Evolutionary conservation across 1,284 basidiomycete species (phyloP).

Genomic region (Xerocomus nothofagi): DNA sequence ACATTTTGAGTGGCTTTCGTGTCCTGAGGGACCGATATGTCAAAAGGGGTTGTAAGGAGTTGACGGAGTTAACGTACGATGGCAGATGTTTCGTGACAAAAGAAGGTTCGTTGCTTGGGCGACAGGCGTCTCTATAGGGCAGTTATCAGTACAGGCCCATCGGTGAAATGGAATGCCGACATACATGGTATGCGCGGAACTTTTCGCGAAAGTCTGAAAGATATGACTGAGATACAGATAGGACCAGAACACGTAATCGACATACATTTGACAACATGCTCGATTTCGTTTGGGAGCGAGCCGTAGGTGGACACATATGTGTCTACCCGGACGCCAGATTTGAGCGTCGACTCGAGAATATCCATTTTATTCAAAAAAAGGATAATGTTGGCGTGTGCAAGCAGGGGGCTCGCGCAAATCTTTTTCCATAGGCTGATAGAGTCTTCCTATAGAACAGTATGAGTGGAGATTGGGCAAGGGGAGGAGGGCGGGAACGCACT

Average conservation of each 20-base stretch:
- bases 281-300: constrained; percentile 56
- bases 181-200: constrained; percentile 49
- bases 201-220: constrained; percentile 52
- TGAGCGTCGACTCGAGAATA: constrained; percentile 56
- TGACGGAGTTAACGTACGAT: constrained; percentile 36
- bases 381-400: constrained; percentile 57
- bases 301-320: constrained; percentile 64
- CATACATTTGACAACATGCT: constrained; percentile 51
- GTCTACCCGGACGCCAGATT: constrained; percentile 55
- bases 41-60: neutral
- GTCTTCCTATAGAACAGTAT: constrained; percentile 48
- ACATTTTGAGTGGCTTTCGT: constrained; percentile 49
- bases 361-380: constrained; percentile 75
- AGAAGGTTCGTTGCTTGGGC: constrained; percentile 46
- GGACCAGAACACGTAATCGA: neutral
- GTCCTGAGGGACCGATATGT: constrained; percentile 38
- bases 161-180: constrained; percentile 17
- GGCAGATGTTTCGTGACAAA: constrained; percentile 52
- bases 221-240: no score
- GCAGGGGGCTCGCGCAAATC: constrained; percentile 57
- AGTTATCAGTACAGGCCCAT: constrained; percentile 4
- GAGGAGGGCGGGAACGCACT: constrained; percentile 6
- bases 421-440: constrained; percentile 62
- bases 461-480: neutral
- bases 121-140: constrained; percentile 44